These are phyloP conservation scores for Irpex sp. DNA, from an alignment of 1,284 basidiomycete species.

Conservation along the genomic window DNA sequence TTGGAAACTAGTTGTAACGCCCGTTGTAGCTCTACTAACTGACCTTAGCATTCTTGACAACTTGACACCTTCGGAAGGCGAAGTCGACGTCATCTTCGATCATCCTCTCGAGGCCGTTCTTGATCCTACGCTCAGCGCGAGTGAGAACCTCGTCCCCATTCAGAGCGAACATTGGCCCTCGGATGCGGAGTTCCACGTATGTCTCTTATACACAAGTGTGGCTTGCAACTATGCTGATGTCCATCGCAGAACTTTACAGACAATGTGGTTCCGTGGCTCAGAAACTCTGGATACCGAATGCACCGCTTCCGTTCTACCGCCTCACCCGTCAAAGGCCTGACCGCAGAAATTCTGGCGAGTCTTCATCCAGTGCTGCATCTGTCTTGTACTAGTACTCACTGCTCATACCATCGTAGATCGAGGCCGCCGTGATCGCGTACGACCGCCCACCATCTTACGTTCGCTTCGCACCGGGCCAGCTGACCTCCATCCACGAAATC, in stretches of 20 bases:
- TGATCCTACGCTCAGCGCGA: slow-evolving; percentile 49
- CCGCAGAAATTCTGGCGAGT: slow-evolving; percentile 75
- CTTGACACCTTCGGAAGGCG: slow-evolving; percentile 55
- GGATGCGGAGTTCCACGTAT: slow-evolving; percentile 60
- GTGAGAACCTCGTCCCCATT: slow-evolving; percentile 46
- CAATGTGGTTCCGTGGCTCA: slow-evolving; percentile 40
- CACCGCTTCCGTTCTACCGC: slow-evolving; percentile 75
- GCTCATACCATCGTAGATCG: slow-evolving; percentile 41
- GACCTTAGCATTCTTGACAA: slow-evolving; percentile 45
- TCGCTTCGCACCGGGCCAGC: slow-evolving; percentile 45
- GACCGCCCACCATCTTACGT: slow-evolving; percentile 42
- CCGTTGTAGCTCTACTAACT: slow-evolving; percentile 71
- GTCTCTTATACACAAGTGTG: slow-evolving; percentile 12
- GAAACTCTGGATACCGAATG: slow-evolving; percentile 55
- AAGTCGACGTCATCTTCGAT: slow-evolving; percentile 78
- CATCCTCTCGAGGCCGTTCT: slow-evolving; percentile 72
- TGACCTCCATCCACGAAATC: slow-evolving; percentile 23
- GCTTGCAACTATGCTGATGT: slow-evolving; percentile 2
- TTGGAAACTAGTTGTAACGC: slow-evolving; percentile 58
- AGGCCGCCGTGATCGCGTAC: slow-evolving; percentile 56
- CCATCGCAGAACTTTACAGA: slow-evolving; percentile 53
- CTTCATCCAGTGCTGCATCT: too few species aligned
- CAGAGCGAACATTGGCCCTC: slow-evolving; percentile 80
- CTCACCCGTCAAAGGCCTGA: slow-evolving; percentile 80
- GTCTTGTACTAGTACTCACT: background rate